A percentile compares a stretch with the other conserved stretches of the same genome.
phyloP scores from a whole-genome alignment of 108 stramenopile genomes.

The Fistulifera pelliculosa region DNA sequence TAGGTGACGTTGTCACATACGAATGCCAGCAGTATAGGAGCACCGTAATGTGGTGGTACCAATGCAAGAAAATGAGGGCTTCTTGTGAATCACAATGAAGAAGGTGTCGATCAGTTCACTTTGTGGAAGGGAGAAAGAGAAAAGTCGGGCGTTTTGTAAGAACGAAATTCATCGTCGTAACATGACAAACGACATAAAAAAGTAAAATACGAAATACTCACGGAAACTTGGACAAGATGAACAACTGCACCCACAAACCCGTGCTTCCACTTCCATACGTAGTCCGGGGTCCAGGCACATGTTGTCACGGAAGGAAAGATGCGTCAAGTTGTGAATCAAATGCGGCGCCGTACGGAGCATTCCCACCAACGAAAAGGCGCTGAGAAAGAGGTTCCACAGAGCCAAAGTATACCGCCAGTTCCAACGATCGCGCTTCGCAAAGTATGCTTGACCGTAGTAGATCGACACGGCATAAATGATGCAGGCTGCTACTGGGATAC shows the following conservation, averaged over 20 bases:
- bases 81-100: conserved; percentile 96
- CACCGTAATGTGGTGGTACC: conserved; percentile 98
- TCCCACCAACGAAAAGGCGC: conserved; percentile 82
- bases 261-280: conserved; percentile 70
- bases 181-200: not conserved
- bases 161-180: too few relatives aligned
- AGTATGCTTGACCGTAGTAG: conserved; percentile 22
- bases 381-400: conserved; percentile 82
- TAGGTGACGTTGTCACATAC: conserved; percentile 79
- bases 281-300: conserved; percentile 56
- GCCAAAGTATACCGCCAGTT: conserved; percentile 58
- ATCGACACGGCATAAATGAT: conserved; percentile 21
- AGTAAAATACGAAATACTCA: conserved; percentile 20
- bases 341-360: conserved; percentile 83
- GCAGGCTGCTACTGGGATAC: conserved; percentile 27
- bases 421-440: conserved; percentile 40
- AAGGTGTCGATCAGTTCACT: conserved; percentile 93
- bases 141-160: too few relatives aligned
- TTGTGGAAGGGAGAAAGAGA: not conserved
- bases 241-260: conserved; percentile 90
- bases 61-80: conserved; percentile 95
- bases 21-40: conserved; percentile 95
- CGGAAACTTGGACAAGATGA: conserved; percentile 89
- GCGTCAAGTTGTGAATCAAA: conserved; percentile 68
- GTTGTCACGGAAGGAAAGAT: conserved; percentile 45